These are phyloP conservation scores for Irpex sp. DNA, from an alignment of 1,284 basidiomycete genomes.

Conservation along the genomic window DNA sequence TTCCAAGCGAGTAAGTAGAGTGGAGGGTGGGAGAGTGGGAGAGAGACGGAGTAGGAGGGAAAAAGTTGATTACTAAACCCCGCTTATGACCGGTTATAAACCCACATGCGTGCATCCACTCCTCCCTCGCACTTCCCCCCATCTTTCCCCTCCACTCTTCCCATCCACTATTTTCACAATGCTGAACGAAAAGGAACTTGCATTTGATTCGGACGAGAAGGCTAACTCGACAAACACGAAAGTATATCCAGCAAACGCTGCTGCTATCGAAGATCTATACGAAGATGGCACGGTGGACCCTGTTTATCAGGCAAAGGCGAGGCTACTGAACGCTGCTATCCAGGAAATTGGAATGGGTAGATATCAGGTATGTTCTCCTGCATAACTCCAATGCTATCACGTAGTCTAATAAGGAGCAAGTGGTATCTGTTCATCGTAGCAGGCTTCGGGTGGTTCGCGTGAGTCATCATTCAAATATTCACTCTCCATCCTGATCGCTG, in stretches of 20 bases:
- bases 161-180: not conserved
- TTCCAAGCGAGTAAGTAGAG: not conserved
- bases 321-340: slow-evolving; percentile 52
- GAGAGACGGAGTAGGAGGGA: not conserved
- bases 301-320: slow-evolving; percentile 54
- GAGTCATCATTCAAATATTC: slow-evolving; percentile 23
- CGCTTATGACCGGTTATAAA: not conserved
- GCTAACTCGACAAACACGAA: not conserved
- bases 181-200: not conserved
- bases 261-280: slow-evolving; percentile 21
- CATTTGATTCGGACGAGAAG: not conserved
- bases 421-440: slow-evolving; percentile 57
- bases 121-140: not conserved
- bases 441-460: slow-evolving; percentile 74
- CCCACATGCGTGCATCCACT: not conserved
- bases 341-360: slow-evolving; percentile 66
- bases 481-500: not conserved
- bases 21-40: not conserved
- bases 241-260: not conserved
- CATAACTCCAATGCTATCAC: not conserved
- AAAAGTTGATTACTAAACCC: not conserved
- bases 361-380: slow-evolving; percentile 51
- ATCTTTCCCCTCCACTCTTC: not conserved
- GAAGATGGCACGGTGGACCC: slow-evolving; percentile 48
- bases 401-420: slow-evolving; percentile 23